A percentile compares a stretch with the other conserved stretches of the same genome.
Conservation (phyloP, 116 monocot genomes). For the Cymodocea nodosa region DNA sequence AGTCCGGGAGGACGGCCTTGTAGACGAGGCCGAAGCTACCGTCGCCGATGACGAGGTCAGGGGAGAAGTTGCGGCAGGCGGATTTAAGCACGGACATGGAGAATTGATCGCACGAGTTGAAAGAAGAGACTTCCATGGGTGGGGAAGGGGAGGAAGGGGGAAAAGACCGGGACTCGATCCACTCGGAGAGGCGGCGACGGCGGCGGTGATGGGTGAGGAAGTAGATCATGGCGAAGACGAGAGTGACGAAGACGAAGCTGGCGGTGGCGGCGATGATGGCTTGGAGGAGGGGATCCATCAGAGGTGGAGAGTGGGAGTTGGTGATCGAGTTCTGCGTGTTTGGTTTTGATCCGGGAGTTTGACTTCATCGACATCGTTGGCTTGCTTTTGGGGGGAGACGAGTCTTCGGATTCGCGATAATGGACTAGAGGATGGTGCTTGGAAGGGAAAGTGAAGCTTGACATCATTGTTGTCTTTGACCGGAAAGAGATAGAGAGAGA, state of each 20-base stretch:
- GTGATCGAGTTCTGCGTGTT: too few relatives aligned
- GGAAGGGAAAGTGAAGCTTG: too few relatives aligned
- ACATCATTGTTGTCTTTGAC: too few relatives aligned
- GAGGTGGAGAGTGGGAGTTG: not conserved
- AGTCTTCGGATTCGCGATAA: too few relatives aligned
- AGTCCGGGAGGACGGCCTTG: constrained; percentile 25
- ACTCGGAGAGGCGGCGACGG: not conserved
- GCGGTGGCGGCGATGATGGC: constrained; percentile 22
- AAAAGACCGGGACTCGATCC: not conserved
- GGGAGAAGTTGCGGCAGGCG: constrained; percentile 48
- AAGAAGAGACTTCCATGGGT: constrained; percentile 6
- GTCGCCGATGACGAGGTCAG: constrained; percentile 62
- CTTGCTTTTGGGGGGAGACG: too few relatives aligned
- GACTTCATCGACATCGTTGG: too few relatives aligned
- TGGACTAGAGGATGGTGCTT: too few relatives aligned
- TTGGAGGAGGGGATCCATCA: constrained; percentile 11
- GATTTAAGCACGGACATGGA: constrained; percentile 39
- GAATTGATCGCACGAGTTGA: constrained; percentile 25
- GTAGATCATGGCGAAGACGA: constrained; percentile 15
- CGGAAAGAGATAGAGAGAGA: too few relatives aligned
- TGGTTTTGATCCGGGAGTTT: too few relatives aligned
- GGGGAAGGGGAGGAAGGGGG: not conserved
- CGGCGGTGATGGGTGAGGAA: constrained; percentile 1
- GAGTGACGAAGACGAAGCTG: constrained; percentile 26
- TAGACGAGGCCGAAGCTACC: constrained; percentile 59